These are phyloP conservation scores for Pichia nakasei DNA, from an alignment of 805 yeast genomes.

Conservation along the genomic window DNA sequence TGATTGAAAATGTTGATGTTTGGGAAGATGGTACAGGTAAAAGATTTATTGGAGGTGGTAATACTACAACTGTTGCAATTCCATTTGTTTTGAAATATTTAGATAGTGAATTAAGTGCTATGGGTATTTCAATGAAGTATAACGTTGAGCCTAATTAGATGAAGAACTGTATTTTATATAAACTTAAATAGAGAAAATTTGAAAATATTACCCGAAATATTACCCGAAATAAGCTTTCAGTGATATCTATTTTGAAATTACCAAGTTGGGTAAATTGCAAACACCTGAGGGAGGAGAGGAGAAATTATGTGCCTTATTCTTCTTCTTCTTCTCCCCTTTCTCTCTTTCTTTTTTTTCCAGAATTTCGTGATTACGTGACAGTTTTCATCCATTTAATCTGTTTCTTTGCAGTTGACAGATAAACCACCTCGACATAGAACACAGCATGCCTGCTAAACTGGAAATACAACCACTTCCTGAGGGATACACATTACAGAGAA, in stretches of 20 bases:
- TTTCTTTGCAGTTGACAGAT: too few relatives aligned
- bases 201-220: too few relatives aligned
- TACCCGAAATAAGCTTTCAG: too few relatives aligned
- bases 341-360: too few relatives aligned
- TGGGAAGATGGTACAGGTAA: slow-evolving; percentile 99
- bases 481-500: slow-evolving; percentile 60
- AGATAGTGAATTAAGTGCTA: slow-evolving; percentile 92
- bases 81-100: slow-evolving; percentile 93
- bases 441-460: neutral
- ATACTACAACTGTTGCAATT: slow-evolving; percentile 92
- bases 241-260: neutral
- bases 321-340: too few relatives aligned
- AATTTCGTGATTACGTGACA: too few relatives aligned
- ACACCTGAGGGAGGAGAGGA: neutral
- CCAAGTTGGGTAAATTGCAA: neutral
- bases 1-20: slow-evolving; percentile 59
- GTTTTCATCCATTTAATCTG: too few relatives aligned
- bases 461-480: slow-evolving; percentile 30
- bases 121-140: slow-evolving; percentile 93
- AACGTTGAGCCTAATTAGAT: slow-evolving; percentile 58
- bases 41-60: slow-evolving; percentile 82
- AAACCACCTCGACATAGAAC: too few relatives aligned
- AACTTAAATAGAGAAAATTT: neutral
- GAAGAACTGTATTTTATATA: neutral
- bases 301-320: too few relatives aligned